Evolutionary conservation across 2,329 filamentous ascomycete genomes (phyloP), one percentile per base, ranked within the genome.

Genomic region (Colletotrichum abscissum): DNA sequence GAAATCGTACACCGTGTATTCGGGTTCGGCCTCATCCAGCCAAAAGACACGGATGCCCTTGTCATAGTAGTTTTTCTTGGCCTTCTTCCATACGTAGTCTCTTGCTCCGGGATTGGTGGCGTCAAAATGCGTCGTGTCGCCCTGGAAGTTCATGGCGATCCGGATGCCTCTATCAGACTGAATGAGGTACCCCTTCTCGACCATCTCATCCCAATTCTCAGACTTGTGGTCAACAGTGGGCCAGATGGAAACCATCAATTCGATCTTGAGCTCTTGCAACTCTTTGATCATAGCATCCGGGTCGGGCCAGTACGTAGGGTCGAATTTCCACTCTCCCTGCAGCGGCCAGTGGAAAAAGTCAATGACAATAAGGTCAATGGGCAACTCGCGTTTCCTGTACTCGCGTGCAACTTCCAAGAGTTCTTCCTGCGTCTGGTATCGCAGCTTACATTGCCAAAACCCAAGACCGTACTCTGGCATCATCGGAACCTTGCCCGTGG

Each of bases 191-290:
- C 91, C 91, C 11, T 85, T 84, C 46, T 79, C 75, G 19, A 82
- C 75, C 77, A 81, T 81, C 42, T 75, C 67, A 28, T 79, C 76
- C 76, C 79, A 80, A 66, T 80, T 79, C 30, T 78, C 77, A 24
- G 81, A 79, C n/a, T 77, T 76, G 60, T 78, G 78, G 42, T 76
- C 75, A 63, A 82, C 77, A 8, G 90, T 92, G 0, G 91, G 91
- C 91, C 92, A 93, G 75, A 93, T 88, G 0, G 90, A 92, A 0
- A 93, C 89, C 90, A 93, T 93, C 3, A 92, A 84, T 77, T 93
- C 90, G 58, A 93, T 87, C 0, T 86, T 84, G 72, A 93, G 79
- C 0, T 86, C 83, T 55, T 88, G 84, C 1, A 93, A 84, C 78
- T 93, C 91, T 52, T 84, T 82, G 26, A 92, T 84, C 91, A 93